These are phyloP conservation scores for Colletotrichum zoysiae DNA, from an alignment of 2,329 filamentous ascomycete genomes.

Conservation along the genomic window DNA sequence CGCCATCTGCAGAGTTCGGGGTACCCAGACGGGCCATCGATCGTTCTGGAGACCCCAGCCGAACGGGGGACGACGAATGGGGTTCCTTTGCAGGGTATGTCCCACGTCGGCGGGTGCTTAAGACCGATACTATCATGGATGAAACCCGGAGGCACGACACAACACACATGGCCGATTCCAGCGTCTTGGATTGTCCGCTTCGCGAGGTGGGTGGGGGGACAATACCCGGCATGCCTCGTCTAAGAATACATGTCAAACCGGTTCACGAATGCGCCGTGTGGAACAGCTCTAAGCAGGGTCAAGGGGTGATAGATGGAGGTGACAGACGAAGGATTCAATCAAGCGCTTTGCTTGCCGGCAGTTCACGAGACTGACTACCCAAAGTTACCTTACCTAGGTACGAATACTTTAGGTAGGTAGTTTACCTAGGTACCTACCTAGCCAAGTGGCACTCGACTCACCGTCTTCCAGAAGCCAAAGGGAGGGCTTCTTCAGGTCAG, in stretches of 20 bases:
- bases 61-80: background rate
- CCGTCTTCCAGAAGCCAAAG: constrained; percentile 24
- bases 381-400: no score
- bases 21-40: no score
- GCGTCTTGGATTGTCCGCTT: background rate
- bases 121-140: constrained; percentile 21
- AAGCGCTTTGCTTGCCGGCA: constrained; percentile 26
- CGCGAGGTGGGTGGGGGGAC: background rate
- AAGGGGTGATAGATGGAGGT: constrained; percentile 15
- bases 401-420: no score
- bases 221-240: background rate
- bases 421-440: background rate
- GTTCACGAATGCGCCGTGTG: constrained; percentile 14
- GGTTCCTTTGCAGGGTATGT: constrained; percentile 1
- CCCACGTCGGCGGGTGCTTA: constrained; percentile 27
- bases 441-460: constrained; percentile 3
- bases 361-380: background rate
- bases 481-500: background rate
- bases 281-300: constrained; percentile 6
- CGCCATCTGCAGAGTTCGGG: background rate
- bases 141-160: constrained; percentile 23
- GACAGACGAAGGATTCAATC: constrained; percentile 4
- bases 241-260: background rate
- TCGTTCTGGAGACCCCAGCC: background rate
- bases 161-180: background rate